Conservation (phyloP, 345 rosid genomes). For the Durio zibethinus region DNA sequence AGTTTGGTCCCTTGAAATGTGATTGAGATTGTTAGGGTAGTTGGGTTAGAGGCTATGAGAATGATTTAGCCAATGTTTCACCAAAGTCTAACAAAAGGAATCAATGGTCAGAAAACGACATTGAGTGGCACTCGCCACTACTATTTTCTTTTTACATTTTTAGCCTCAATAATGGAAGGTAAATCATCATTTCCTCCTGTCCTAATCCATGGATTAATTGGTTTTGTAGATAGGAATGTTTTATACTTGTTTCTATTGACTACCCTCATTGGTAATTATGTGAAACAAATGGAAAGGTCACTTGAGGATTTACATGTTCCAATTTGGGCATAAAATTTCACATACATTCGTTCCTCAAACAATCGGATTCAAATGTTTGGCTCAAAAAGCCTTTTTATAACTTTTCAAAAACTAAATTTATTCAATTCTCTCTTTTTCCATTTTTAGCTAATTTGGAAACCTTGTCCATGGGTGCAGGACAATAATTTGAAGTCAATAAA, state of each 20-base stretch:
- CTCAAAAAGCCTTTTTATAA: too few relatives aligned
- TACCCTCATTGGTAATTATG: not conserved
- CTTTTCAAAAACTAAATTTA: too few relatives aligned
- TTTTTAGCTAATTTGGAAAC: too few relatives aligned
- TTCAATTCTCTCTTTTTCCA: too few relatives aligned
- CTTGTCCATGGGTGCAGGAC: too few relatives aligned
- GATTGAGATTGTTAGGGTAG: not conserved
- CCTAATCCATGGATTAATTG: not conserved
- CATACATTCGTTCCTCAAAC: too few relatives aligned
- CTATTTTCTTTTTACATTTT: not conserved
- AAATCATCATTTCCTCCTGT: not conserved
- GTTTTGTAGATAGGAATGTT: not conserved
- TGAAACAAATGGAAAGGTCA: not conserved
- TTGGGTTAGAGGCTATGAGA: not conserved
- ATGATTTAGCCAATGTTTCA: slow-evolving; percentile 7
- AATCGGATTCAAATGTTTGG: too few relatives aligned
- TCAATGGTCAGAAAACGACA: not conserved
- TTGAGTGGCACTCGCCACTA: not conserved
- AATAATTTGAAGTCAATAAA: too few relatives aligned
- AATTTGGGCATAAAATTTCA: not conserved
- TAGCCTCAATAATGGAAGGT: not conserved
- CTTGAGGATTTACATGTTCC: not conserved
- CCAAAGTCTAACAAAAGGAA: not conserved
- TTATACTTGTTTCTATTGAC: not conserved
- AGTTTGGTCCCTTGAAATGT: not conserved